Base-by-base conservation (phyloP, 495 filamentous ascomycete genomes). In the Penicillium maclennaniae region DNA sequence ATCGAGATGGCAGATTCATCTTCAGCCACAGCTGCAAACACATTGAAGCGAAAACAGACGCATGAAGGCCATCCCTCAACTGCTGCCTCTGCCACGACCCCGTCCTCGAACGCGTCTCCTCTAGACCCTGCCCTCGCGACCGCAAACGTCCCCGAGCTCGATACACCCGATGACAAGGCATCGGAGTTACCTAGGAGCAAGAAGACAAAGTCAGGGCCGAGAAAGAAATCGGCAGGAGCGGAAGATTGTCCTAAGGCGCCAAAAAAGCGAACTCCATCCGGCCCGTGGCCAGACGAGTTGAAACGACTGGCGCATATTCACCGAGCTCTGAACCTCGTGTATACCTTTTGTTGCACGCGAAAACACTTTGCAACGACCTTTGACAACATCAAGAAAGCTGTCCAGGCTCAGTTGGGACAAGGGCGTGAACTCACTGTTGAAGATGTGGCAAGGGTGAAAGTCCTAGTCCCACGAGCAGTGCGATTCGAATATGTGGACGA, bases 311-410 rank as follows among this genome's bases (percentile, higher is more conserved):
- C 85, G 6, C 84, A 88, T 62, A 88, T 84, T 0, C 87, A 96
- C 65, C 80, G 85, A 48, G 92, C 95, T 7, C 70, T 98, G 49
- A 97, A 96, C 60, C 69, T 97, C 4, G 90, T 97, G 7, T 95
- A 89, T 61, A 97, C 93, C 1, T 97, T 98, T 69, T 91, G 88
- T 68, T 92, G 84, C 62, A 92, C 92, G 7, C 85, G 95, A 8
- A 95, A 95, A 64, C 89, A 96, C 54, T 74, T 97, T 7, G 85
- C 86, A 0, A 97, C 93, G 0, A 96, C 95, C 0, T 91, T 96
- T 60, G 86, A 92, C 20, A 96, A 84, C 38, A 87, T 98, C 46
- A 88, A 86, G 55, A 77, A 83, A 0, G 83, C 93, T 0, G 92
- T 97, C 0, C 91, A 97, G 69, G 81, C 78, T 1, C 90, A 96